These are phyloP conservation scores for Microdochium nivale DNA, from an alignment of 2,329 filamentous ascomycete species.

Conservation along the genomic window DNA sequence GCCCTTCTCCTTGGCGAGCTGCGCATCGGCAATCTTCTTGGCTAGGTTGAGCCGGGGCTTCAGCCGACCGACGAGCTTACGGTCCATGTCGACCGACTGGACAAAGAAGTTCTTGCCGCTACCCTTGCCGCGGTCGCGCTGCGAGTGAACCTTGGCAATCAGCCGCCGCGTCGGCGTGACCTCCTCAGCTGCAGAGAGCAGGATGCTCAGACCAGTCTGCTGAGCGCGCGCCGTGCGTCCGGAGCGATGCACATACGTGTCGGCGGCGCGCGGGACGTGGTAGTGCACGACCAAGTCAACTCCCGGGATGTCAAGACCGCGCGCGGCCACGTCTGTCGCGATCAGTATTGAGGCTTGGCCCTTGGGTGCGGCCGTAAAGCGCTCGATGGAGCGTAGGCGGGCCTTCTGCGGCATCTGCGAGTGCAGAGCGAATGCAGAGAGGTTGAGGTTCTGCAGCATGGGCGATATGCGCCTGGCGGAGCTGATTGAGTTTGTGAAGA, in stretches of 20 bases:
- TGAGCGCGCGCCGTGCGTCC: constrained; percentile 85
- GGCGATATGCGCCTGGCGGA: constrained; percentile 81
- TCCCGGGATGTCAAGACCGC: constrained; percentile 85
- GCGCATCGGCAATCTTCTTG: constrained; percentile 79
- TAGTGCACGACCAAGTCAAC: constrained; percentile 92
- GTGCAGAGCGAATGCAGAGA: constrained; percentile 72
- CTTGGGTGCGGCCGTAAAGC: constrained; percentile 61
- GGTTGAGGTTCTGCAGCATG: constrained; percentile 71
- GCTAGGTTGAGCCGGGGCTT: constrained; percentile 70
- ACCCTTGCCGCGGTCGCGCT: constrained; percentile 31
- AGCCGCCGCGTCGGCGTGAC: constrained; percentile 76
- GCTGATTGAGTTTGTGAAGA: constrained; percentile 95
- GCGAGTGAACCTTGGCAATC: constrained; percentile 77
- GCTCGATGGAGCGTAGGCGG: constrained; percentile 83
- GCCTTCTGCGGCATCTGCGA: constrained; percentile 96
- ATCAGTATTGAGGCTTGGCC: constrained; percentile 60
- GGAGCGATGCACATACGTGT: constrained; percentile 91
- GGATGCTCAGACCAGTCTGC: constrained; percentile 68
- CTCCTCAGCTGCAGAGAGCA: constrained; percentile 88
- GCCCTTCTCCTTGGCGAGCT: constrained; percentile 79
- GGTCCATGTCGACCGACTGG: constrained; percentile 74
- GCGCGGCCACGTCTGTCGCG: constrained; percentile 87
- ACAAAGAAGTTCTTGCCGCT: constrained; percentile 54
- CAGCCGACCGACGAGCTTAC: constrained; percentile 66
- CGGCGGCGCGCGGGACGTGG: constrained; percentile 83